Evolutionary conservation across 73 alveolate genomes (phyloP), one percentile per base, ranked within the genome.

Genomic region (Paraurostyla sp.): DNA sequence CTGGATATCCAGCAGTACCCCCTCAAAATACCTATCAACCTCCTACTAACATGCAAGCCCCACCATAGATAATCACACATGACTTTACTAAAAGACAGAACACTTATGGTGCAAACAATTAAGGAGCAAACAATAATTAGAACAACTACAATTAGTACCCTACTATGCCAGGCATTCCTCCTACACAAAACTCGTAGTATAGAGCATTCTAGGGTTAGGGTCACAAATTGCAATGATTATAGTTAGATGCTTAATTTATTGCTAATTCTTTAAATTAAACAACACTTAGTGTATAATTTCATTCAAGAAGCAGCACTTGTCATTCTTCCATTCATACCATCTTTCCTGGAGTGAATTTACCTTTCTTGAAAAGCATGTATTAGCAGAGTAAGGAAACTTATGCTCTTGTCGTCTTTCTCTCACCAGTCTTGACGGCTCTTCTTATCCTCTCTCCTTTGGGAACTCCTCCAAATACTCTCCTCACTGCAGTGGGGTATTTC

Each of bases 301-400:
- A n/a, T n/a, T n/a, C n/a, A n/a, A n/a, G n/a, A n/a, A n/a, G n/a
- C n/a, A n/a, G n/a, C n/a, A n/a, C n/a, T n/a, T n/a, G n/a, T n/a
- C n/a, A n/a, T n/a, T 62, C 48, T 20, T 16, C 29, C 29, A 38
- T 18, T 69, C 84, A 69, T 43, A 69, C 84, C 84, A 69, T 69
- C 36, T 41, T 69, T 15, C 84, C 84, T 11, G 84, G 84, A n/a
- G 63, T 69, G 84, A 69, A 69, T 35, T 69, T 69, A 2, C 42
- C 42, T 38, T 69, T 69, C 40, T 69, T 69, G 63, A 69, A 69
- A 38, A 69, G 63, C 84, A 69, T 69, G 22, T 41, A 41, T 25
- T 23, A 35, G 63, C 84, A 69, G 45, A 69, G 69, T 25, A 69
- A 41, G 42, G 29, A n/a, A 3, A 69, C 84, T 23, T 69, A 23